A percentile compares a stretch with the other conserved stretches of the same genome.
Evolutionary conservation across 2,329 filamentous ascomycete species (phyloP).

Genomic region (Aspergillus pseudonomiae): DNA sequence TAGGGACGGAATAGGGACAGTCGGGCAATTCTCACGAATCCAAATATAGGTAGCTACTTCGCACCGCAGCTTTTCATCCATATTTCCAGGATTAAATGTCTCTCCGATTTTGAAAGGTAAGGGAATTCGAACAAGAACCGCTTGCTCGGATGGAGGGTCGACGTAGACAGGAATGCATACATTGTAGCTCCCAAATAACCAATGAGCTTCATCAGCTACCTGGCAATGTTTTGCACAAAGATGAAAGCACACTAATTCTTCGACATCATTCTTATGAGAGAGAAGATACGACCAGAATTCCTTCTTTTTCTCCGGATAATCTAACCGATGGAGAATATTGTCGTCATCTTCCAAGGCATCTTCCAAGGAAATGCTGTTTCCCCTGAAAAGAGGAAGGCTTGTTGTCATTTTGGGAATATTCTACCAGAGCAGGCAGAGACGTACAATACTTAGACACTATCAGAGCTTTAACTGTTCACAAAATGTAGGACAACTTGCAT

Average conservation of each 20-base stretch:
- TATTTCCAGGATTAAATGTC: constrained; percentile 40
- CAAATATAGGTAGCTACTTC: constrained; percentile 48
- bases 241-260: constrained; percentile 19
- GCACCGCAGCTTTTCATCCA: constrained; percentile 48
- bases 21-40: constrained; percentile 43
- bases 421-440: too few species aligned
- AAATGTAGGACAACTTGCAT: too few species aligned
- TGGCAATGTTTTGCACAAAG: constrained; percentile 15
- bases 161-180: constrained; percentile 31
- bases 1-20: constrained; percentile 40
- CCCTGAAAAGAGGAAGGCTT: constrained; percentile 14
- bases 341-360: constrained; percentile 19
- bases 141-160: constrained; percentile 27
- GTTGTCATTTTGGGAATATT: constrained; percentile 4
- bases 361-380: constrained; percentile 13
- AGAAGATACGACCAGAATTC: constrained; percentile 17
- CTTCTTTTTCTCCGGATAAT: constrained; percentile 19
- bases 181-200: constrained; percentile 28
- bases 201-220: constrained; percentile 17
- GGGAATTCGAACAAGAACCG: constrained; percentile 29
- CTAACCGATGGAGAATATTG: constrained; percentile 23
- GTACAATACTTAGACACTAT: too few species aligned
- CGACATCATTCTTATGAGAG: constrained; percentile 13
- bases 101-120: constrained; percentile 42
- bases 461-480: too few species aligned